phyloP scores from a whole-genome alignment of 768 basidiomycete species.

The Strobilomyces confusus region DNA sequence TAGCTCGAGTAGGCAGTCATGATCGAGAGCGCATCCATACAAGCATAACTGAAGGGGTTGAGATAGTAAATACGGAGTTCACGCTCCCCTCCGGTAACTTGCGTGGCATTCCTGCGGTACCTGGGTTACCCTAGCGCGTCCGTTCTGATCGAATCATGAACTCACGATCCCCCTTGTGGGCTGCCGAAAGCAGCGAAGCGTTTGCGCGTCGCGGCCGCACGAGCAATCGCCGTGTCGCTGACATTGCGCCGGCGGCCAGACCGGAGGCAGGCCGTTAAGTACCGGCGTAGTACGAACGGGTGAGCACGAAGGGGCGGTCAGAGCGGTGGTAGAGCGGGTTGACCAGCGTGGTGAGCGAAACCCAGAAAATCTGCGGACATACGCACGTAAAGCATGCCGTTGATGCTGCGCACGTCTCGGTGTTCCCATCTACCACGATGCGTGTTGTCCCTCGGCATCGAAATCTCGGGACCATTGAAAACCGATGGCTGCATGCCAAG shows the following conservation, averaged over 20 bases:
- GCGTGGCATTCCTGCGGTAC: conserved; percentile 51
- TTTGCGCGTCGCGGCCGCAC: conserved; percentile 68
- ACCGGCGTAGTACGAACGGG: conserved; percentile 91
- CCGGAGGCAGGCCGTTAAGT: conserved; percentile 81
- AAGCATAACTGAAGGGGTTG: conserved; percentile 61
- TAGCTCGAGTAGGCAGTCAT: conserved; percentile 73
- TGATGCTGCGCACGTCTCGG: conserved; percentile 94
- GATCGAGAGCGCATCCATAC: conserved; percentile 53
- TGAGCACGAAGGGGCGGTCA: conserved; percentile 89
- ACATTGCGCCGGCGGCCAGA: conserved; percentile 51
- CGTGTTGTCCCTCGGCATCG: conserved; percentile 68
- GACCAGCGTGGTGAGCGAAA: conserved; percentile 38
- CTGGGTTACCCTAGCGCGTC: neutral
- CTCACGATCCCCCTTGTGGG: conserved; percentile 65
- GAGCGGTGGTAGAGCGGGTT: conserved; percentile 76
- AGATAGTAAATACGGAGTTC: conserved; percentile 59
- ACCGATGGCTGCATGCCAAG: conserved; percentile 68
- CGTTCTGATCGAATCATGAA: neutral
- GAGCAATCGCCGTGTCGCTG: conserved; percentile 51
- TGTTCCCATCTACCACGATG: conserved; percentile 98
- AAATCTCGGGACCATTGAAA: conserved; percentile 97
- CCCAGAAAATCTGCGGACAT: neutral
- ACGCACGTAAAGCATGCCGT: conserved; percentile 88
- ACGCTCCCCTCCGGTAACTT: conserved; percentile 63
- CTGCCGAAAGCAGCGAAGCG: conserved; percentile 70